Conservation (phyloP, 176 grass and related monocot species). For the Rhynchospora breviuscula region DNA sequence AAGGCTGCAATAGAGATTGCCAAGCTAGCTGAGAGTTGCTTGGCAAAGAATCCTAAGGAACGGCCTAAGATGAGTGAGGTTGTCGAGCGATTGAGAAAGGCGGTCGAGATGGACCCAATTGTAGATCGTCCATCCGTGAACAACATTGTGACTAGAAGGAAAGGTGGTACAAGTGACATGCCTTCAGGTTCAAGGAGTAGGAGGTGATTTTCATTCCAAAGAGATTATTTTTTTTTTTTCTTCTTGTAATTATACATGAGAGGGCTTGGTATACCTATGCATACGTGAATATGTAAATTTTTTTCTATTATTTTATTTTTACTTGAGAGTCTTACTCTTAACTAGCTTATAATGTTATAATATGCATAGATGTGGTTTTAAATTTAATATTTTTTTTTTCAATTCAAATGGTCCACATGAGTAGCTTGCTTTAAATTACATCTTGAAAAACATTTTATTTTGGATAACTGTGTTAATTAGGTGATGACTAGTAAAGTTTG, state of each 20-base stretch:
- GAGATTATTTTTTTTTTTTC: not conserved
- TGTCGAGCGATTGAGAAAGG: conserved; percentile 47
- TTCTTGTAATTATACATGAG: not conserved
- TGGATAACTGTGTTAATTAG: not conserved
- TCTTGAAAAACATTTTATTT: not conserved
- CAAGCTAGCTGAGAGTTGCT: conserved; percentile 69
- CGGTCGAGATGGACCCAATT: conserved; percentile 33
- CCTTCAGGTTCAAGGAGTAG: not conserved
- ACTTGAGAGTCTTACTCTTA: no score
- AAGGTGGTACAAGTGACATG: not conserved
- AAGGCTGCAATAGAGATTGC: conserved; percentile 66
- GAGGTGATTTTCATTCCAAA: not conserved
- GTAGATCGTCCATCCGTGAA: not conserved
- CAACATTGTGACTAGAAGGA: not conserved
- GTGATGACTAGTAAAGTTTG: not conserved
- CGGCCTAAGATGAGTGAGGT: conserved; percentile 71
- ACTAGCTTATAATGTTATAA: no score
- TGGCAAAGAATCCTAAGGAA: conserved; percentile 66
- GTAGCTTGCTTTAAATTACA: no score
- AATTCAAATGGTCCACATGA: no score
- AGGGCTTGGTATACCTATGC: not conserved
- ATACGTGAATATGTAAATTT: not conserved
- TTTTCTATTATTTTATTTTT: not conserved
- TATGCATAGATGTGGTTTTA: no score
- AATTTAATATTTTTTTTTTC: no score